Percentiles rank a stretch among this genome's conserved stretches.
Conservation (phyloP, 2,329 filamentous ascomycete genomes). For the Leptographium procerum region DNA sequence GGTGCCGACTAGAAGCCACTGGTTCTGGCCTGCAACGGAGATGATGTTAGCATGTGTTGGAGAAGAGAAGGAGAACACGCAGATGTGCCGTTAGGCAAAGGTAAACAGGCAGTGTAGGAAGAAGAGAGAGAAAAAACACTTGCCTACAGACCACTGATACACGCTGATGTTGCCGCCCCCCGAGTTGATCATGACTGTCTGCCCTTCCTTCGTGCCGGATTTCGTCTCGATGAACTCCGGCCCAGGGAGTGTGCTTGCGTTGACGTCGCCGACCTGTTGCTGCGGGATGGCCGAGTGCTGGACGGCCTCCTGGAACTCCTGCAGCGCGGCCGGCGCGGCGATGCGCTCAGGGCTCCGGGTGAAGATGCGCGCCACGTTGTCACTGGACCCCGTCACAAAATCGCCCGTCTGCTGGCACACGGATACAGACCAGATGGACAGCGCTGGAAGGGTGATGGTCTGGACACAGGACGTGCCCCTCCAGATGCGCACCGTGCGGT, state of each 20-base stretch:
- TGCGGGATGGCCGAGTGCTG: conserved; percentile 77
- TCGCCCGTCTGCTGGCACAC: conserved; percentile 73
- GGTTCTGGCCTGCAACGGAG: conserved; percentile 41
- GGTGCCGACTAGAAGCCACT: conserved; percentile 86
- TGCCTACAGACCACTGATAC: conserved; percentile 65
- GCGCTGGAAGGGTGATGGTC: conserved; percentile 92
- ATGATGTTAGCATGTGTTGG: background rate
- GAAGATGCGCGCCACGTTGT: conserved; percentile 76
- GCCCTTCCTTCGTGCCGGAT: conserved; percentile 87
- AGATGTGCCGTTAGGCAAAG: no score
- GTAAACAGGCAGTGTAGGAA: no score
- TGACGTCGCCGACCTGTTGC: conserved; percentile 65
- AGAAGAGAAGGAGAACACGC: background rate
- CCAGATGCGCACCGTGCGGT: conserved; percentile 90
- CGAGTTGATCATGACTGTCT: conserved; percentile 85
- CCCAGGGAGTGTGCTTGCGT: conserved; percentile 84
- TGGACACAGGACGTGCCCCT: conserved; percentile 72
- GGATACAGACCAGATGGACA: conserved; percentile 93
- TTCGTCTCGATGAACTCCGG: conserved; percentile 76
- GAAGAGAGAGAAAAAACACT: conserved; percentile 15
- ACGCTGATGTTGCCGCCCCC: conserved; percentile 71
- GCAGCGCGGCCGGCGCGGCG: conserved; percentile 56
- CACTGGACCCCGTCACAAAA: conserved; percentile 87
- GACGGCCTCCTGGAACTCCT: conserved; percentile 71
- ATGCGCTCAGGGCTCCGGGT: conserved; percentile 58